phyloP scores from a whole-genome alignment of 1,284 basidiomycete species.

The Grifola frondosa region DNA sequence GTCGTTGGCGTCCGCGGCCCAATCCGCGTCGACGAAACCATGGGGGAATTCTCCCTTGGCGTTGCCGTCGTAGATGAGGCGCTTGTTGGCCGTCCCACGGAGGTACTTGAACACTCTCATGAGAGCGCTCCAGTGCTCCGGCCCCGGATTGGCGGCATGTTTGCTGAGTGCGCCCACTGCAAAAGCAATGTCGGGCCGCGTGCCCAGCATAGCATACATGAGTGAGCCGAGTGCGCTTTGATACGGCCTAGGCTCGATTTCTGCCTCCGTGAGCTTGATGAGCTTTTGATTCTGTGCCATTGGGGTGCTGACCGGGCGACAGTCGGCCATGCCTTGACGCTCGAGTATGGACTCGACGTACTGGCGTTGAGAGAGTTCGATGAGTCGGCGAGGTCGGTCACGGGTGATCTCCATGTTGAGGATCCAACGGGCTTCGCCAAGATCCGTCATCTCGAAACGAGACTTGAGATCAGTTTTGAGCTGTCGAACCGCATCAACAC shows the following conservation, averaged over 20 bases:
- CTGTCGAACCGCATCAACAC: neutral
- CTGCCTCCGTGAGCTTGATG: conserved; percentile 8
- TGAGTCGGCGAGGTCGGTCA: conserved; percentile 21
- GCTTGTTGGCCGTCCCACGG: conserved; percentile 7
- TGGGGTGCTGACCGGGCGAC: conserved; percentile 32
- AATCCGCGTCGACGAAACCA: conserved; percentile 19
- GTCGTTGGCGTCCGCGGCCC: conserved; percentile 22
- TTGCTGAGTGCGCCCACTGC: conserved; percentile 7
- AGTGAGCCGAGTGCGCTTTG: too few relatives aligned
- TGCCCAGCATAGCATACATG: conserved; percentile 33
- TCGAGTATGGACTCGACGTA: conserved; percentile 37
- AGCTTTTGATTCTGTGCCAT: conserved; percentile 25
- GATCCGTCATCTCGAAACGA: conserved; percentile 23
- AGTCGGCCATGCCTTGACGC: conserved; percentile 31
- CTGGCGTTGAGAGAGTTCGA: conserved; percentile 34
- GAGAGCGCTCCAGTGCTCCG: conserved; percentile 9
- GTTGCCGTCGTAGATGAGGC: conserved; percentile 4
- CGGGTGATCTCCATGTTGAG: conserved; percentile 37
- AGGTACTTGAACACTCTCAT: conserved; percentile 14
- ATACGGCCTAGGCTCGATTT: too few relatives aligned
- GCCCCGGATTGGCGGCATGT: conserved; percentile 3
- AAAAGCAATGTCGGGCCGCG: conserved; percentile 15
- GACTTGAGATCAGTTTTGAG: conserved; percentile 4
- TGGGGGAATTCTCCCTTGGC: conserved; percentile 5
- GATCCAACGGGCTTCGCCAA: conserved; percentile 29